Base-by-base conservation (phyloP, 176 grass and related monocot species). In the Cenchrus americanus region DNA sequence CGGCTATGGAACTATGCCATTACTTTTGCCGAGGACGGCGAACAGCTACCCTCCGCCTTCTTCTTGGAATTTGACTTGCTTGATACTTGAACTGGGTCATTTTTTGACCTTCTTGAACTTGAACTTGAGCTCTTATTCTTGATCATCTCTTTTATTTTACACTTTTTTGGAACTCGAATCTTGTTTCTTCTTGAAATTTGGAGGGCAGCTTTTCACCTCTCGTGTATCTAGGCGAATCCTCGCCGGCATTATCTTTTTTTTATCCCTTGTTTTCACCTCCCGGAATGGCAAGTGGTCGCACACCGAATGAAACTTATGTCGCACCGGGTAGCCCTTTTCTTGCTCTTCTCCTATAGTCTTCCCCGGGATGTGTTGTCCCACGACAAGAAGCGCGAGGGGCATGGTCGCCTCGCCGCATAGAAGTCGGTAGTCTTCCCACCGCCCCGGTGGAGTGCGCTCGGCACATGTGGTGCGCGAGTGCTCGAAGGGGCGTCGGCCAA, bases 291-390 rank as follows among this genome's bases (percentile, higher is more conserved):
- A 23, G 30, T 4, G 65, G 40, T 37, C 43, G 17, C 65, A 43
- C 37, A 43, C 65, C 43, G 37, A 68, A 11, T 10, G 17, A 7
- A 68, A 68, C 65, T 68, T 68, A 37, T 43, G 17, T 48, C 49
- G 43, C 21, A 44, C 9, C 8, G 49, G 68, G 68, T 71, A 71
- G 43, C 44, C 44, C 18, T 51, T 69, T 47, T 46, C 41, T 10
- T 71, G 68, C 19, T 71, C 68, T 71, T 71, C 5, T 71, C 21
- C 68, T 71, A 71, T 48, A 14, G 43, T 71, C 21, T 71, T 71
- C 68, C 43, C 21, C 21, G 41, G 43, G 3, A 21, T 7, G 42
- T 71, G 43, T 3, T 24, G 19, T 7, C 55, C 43, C 11, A 14
- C 7, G 12, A 3, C 19, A 48, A 13, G 7, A 14, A 71, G 43